Evolutionary conservation across 1,139 yeast species (phyloP).

Genomic region (Geotrichum bryndzae): DNA sequence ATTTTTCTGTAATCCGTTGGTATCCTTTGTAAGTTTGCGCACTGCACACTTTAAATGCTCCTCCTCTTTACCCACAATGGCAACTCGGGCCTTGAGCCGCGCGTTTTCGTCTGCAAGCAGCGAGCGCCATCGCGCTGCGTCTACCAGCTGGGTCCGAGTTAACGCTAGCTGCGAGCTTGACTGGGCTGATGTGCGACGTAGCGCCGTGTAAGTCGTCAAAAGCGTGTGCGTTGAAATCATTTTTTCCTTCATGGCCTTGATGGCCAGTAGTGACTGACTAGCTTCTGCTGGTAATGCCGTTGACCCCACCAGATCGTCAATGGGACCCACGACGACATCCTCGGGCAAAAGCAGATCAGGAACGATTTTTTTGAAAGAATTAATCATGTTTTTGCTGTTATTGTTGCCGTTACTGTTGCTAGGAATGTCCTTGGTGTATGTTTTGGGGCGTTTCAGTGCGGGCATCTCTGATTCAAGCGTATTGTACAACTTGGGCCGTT

Average conservation of each 20-base stretch:
- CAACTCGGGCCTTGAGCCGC: neutral
- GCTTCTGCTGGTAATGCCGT: neutral
- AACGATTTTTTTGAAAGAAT: neutral
- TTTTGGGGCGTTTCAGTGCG: conserved; percentile 3
- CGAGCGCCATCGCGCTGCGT: conserved; percentile 5
- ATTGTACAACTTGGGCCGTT: neutral
- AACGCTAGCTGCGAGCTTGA: neutral
- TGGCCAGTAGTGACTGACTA: neutral
- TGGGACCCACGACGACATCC: neutral
- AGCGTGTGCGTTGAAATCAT: conserved; percentile 16
- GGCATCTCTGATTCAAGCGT: neutral
- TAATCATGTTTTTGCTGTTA: neutral
- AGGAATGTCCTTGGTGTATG: neutral
- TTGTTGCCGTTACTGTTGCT: neutral
- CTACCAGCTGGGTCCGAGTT: conserved; percentile 3
- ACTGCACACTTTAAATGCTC: conserved; percentile 7
- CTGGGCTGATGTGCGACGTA: conserved; percentile 5
- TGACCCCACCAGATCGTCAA: neutral
- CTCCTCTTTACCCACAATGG: conserved; percentile 11
- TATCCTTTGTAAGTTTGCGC: conserved; percentile 12
- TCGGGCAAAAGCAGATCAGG: conserved; percentile 13
- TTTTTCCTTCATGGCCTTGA: conserved; percentile 3
- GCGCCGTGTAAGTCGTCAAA: conserved; percentile 12
- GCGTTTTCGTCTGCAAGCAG: conserved; percentile 11
- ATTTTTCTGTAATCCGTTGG: conserved; percentile 9